Evolutionary conservation across 805 yeast species (phyloP), one percentile per base, ranked within the genome.

Genomic region (Pichia gijzeniarum): DNA sequence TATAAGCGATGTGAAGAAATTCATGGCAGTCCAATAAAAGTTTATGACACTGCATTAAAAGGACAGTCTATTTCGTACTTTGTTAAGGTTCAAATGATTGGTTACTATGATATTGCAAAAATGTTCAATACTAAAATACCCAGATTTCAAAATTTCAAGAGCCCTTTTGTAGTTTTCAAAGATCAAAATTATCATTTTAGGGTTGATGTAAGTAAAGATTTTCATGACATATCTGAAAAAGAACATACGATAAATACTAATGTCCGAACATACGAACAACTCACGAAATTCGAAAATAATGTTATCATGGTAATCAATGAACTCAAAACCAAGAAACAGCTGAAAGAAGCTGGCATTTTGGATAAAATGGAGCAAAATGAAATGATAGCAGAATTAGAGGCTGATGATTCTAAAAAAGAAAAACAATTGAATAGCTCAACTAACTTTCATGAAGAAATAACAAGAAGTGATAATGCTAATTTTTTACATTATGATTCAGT

Each of bases 51-150:
- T 30, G 55, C 68, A 10, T 63, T 63, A 32, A 67, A 62, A 46
- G 71, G 59, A 16, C 51, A 53, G 21, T 73, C 79, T 37, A 60
- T 78, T 12, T 62, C 71, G 18, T 79, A 79, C 53, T 64, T 74
- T 1, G 65, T 79, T 27, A 77, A 74, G 46, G 77, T 79, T 13
- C 70, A 72, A 44, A 63, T 77, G 42, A 72, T 79, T 21, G 82
- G 79, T 41, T 64, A 65, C 45, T 58, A 61, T 1, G 59, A 62
- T 9, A 18, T 16, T 6, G 32, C 20, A 14, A 60, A 62, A 5
- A 43, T 31, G 22, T 25, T 38, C 18, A 14, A 25, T 18, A 35
- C 14, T 52, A 55, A 43, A 53, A 51, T 40, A 41, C 48, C 42
- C 48, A 40, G 28, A 48, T n/a, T n/a, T n/a, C n/a, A n/a, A n/a